Conservation (phyloP, 805 yeast genomes). For the Limtongia smithiae region DNA sequence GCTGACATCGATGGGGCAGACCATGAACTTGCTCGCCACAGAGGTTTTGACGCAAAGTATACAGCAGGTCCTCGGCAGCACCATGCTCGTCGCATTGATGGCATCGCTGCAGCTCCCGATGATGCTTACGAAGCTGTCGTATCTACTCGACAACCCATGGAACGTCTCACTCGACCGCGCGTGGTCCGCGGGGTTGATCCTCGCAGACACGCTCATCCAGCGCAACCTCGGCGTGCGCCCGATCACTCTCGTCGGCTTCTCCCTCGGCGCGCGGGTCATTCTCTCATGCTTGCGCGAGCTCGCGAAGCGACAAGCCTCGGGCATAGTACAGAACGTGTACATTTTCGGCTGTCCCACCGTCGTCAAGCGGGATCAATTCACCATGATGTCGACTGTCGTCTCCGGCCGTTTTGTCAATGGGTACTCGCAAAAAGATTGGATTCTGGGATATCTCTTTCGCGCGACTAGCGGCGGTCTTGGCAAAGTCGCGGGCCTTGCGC, state of each 20-base stretch:
- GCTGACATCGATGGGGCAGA: conserved; percentile 93
- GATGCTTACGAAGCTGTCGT: conserved; percentile 83
- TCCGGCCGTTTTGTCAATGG: conserved; percentile 90
- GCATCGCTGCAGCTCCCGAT: conserved; percentile 89
- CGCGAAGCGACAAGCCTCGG: conserved; percentile 80
- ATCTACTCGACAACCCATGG: conserved; percentile 95
- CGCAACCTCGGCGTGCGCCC: conserved; percentile 92
- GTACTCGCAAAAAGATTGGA: conserved; percentile 91
- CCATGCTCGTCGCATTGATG: conserved; percentile 84
- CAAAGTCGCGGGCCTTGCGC: conserved; percentile 85
- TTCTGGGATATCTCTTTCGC: conserved; percentile 86
- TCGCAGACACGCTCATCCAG: conserved; percentile 85
- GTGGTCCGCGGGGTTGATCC: conserved; percentile 84
- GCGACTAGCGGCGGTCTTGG: conserved; percentile 94
- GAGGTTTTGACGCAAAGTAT: conserved; percentile 90
- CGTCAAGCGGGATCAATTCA: conserved; percentile 69
- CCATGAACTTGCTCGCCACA: conserved; percentile 86
- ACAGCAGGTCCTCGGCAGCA: conserved; percentile 92
- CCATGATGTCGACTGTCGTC: conserved; percentile 76
- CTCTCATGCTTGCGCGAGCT: conserved; percentile 85
- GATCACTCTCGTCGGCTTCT: conserved; percentile 85
- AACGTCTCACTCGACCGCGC: conserved; percentile 95
- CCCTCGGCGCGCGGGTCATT: conserved; percentile 87
- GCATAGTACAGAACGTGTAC: conserved; percentile 82
- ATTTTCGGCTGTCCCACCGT: conserved; percentile 87